Evolutionary conservation across 2,329 filamentous ascomycete species (phyloP).

Genomic region (Helotiales sp.): DNA sequence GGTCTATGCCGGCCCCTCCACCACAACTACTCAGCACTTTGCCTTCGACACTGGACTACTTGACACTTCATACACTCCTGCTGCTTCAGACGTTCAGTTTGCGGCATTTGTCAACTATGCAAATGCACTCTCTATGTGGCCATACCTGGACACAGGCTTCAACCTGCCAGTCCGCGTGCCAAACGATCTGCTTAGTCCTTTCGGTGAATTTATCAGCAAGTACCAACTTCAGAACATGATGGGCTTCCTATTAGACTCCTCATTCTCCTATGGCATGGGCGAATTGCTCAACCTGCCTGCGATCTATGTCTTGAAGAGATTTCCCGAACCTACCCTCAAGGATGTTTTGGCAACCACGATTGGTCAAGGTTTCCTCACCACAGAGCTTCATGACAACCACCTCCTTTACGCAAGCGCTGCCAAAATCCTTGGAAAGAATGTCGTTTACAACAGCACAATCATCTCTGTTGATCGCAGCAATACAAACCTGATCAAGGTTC

Average conservation of each 20-base stretch:
- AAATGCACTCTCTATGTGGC: slow-evolving; percentile 34
- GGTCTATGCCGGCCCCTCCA: not conserved
- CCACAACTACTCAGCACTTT: slow-evolving; percentile 29
- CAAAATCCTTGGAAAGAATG: slow-evolving; percentile 6
- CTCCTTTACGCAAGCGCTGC: slow-evolving; percentile 18
- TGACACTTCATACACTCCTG: not conserved
- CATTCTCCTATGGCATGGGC: slow-evolving; percentile 45
- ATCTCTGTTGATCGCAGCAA: slow-evolving; percentile 14
- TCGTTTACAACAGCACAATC: slow-evolving; percentile 20
- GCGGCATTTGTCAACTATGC: slow-evolving; percentile 6
- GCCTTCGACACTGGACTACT: slow-evolving; percentile 34
- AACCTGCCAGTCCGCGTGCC: slow-evolving; percentile 36
- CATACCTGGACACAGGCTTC: slow-evolving; percentile 40
- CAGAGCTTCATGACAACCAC: slow-evolving; percentile 14
- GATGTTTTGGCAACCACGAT: not conserved
- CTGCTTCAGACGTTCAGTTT: not conserved
- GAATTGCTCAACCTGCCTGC: slow-evolving; percentile 45
- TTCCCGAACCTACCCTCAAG: slow-evolving; percentile 28
- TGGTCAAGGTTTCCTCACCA: slow-evolving; percentile 14
- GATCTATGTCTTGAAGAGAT: slow-evolving; percentile 46
- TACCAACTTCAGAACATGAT: slow-evolving; percentile 42
- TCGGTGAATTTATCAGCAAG: slow-evolving; percentile 26
- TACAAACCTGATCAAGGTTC: slow-evolving; percentile 27
- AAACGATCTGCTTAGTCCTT: slow-evolving; percentile 23
- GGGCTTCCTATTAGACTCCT: slow-evolving; percentile 40